Evolutionary conservation across 768 basidiomycete genomes (phyloP).

Genomic region (Tylopilus cervinicoccineus): DNA sequence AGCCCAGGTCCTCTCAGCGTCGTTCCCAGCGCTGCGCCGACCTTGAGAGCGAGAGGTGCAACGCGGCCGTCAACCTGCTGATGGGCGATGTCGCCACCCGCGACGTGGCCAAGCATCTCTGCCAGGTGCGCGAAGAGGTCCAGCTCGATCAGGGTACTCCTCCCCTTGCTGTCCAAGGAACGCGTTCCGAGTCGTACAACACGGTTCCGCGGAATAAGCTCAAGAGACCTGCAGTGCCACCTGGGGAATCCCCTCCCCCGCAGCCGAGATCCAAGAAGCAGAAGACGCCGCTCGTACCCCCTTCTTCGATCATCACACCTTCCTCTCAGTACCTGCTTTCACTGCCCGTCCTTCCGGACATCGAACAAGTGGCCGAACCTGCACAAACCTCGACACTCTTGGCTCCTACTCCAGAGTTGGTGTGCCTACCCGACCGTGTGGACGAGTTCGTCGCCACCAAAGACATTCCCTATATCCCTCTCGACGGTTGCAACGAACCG

Average conservation of each 20-base stretch:
- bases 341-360: neutral
- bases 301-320: neutral
- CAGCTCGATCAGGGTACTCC: neutral
- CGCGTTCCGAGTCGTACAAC: neutral
- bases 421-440: constrained; percentile 4
- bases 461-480: constrained; percentile 34
- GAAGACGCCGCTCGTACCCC: neutral
- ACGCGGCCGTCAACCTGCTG: constrained; percentile 34
- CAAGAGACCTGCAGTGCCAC: constrained; percentile 9
- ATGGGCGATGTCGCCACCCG: constrained; percentile 32
- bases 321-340: neutral
- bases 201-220: neutral
- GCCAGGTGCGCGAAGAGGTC: constrained; percentile 2
- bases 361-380: constrained; percentile 1
- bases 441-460: constrained; percentile 32
- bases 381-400: neutral
- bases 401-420: constrained; percentile 19
- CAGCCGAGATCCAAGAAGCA: constrained; percentile 10
- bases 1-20: constrained; percentile 28
- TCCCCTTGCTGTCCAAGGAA: neutral
- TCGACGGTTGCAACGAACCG: constrained; percentile 17
- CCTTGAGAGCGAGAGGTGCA: constrained; percentile 38
- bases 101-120: constrained; percentile 24
- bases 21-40: constrained; percentile 30
- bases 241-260: neutral